Base-by-base conservation (phyloP, 2,329 filamentous ascomycete species). In the Penicillium sp. region DNA sequence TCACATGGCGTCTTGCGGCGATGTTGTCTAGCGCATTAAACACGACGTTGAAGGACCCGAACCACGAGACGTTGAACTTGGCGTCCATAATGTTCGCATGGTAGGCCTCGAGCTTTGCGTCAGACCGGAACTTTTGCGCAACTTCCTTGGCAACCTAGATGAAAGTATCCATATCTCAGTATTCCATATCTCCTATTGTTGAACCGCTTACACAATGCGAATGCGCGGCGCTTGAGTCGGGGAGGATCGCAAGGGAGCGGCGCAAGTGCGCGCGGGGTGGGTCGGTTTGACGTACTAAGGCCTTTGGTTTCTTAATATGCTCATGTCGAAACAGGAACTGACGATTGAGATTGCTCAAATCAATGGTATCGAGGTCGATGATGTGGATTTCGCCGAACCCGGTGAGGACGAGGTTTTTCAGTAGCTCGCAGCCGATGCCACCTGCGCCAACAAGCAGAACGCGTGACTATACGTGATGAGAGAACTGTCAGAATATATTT, bases 1-100 rank as follows among this genome's bases (percentile, higher is more conserved):
- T 99, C 63, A 97, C 94, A 79, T 97, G 92, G 50, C 93, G 86
- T 64, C 94, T 83, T 23, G 94, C 94, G 56, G 97, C 92, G 29
- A 99, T 81, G 66, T 99, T 99, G 76, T 99, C 94, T 39, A 99
- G 82, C 50, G 94, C 94, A 75, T 99, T 99, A 81, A 99, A 97
- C 9, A 97, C 92, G 27, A 97, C 78, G 48, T 82, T 82, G 72
- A 97, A 99, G 8, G 80, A 76, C 65, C 85, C 82, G 72, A 97
- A 99, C 90, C 93, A 99, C 49, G 88, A 84, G 54, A 96, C 84
- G 66, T 89, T 89, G 78, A 97, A 99, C 61, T 89, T 82, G 7
- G 82, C 69, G 62, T 97, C 92, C 75, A 96, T 97, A 77, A 99
- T 97, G 70, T 97, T 96, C 61, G 90, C 91, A 77, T 96, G 92